phyloP scores from a whole-genome alignment of 345 rosid species.

The Turritis glabra region DNA sequence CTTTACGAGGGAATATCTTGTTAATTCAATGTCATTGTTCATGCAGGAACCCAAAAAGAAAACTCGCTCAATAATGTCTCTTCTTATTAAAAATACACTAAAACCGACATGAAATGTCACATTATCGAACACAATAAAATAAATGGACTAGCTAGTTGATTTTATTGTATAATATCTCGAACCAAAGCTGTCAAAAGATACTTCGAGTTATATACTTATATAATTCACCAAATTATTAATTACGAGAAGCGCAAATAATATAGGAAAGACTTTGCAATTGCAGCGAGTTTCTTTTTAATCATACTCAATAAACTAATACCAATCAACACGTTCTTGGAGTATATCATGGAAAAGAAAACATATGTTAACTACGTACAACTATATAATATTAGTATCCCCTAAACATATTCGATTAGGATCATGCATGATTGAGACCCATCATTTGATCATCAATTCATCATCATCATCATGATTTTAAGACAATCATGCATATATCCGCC shows the following conservation, averaged over 20 bases:
- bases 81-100: slow-evolving; percentile 2
- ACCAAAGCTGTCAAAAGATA: slow-evolving; percentile 41
- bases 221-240: slow-evolving; percentile 30
- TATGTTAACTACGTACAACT: slow-evolving; percentile 7
- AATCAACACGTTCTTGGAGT: slow-evolving; percentile 34
- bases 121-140: slow-evolving; percentile 34
- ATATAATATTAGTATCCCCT: slow-evolving; percentile 18
- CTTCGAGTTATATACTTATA: slow-evolving; percentile 22
- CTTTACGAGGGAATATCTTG: background rate
- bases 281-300: slow-evolving; percentile 26
- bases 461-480: slow-evolving; percentile 28
- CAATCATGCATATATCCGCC: slow-evolving; percentile 39
- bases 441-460: slow-evolving; percentile 32
- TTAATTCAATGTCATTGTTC: slow-evolving; percentile 24
- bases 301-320: slow-evolving; percentile 31
- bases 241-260: slow-evolving; percentile 22
- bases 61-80: background rate
- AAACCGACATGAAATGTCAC: slow-evolving; percentile 35
- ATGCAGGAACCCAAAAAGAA: slow-evolving; percentile 15
- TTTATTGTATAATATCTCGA: slow-evolving; percentile 31
- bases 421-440: slow-evolving; percentile 41
- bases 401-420: slow-evolving; percentile 40
- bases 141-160: slow-evolving; percentile 24
- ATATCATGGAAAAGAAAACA: slow-evolving; percentile 36
- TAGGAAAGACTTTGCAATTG: slow-evolving; percentile 33